Evolutionary conservation across 2,329 filamentous ascomycete species (phyloP), one percentile per base, ranked within the genome.

Genomic region (Alternaria sp.): DNA sequence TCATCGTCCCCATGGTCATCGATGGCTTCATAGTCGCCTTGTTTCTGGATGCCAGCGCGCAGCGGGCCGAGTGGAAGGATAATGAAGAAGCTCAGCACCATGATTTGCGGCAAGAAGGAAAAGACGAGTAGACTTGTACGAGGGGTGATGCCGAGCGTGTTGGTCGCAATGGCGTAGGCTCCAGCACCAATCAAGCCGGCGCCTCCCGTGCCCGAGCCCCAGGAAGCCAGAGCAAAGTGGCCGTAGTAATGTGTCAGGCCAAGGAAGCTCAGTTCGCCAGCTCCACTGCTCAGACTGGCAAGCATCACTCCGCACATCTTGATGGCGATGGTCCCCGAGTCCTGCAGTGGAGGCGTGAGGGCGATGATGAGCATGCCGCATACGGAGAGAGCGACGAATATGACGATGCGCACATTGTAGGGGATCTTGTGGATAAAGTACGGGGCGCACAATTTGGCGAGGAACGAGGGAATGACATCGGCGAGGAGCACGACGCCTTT

Each of bases 231-330:
- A 71, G 93, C 93, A 80, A 92, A 90, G 9, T 89, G 90, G 0
- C 95, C 96, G 74, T 98, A 98, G 82, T 92, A 97, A 78, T 98
- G 95, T 14, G 95, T 97, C 74, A 99, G 82, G 1, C 93, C 92
- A 6, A 99, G 83, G 76, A 98, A 97, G 79, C 91, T 96, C 63
- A 97, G 84, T 82, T 98, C 96, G 30, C 96, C 96, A 18, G 87
- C 92, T 15, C 96, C 96, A 66, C 90, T 93, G 71, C 92, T 92
- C 55, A 98, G 80, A 72, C 93, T 97, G 1, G 94, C 93, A 51
- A 98, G 82, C 43, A 94, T 87, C 18, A 98, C 92, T 11, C 96
- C 96, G 1, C 88, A 84, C 78, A 98, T 87, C 80, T 97, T 97
- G 50, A 88, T 85, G 1, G 87, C 85, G 44, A 96, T 90, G 0